These are phyloP conservation scores for Penicillium odoratum DNA, from an alignment of 495 filamentous ascomycete genomes.

Conservation along the genomic window DNA sequence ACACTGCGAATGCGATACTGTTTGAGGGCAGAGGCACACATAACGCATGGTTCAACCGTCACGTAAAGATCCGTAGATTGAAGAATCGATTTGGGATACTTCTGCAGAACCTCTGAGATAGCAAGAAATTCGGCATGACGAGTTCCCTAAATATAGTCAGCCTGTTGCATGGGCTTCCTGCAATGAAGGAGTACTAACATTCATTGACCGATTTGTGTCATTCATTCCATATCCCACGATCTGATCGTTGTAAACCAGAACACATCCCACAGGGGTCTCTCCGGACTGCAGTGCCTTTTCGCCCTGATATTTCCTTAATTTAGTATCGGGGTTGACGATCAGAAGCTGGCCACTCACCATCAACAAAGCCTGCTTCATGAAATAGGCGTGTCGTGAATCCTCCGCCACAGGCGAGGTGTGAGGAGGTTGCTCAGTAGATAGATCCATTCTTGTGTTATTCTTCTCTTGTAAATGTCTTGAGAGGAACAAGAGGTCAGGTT, in stretches of 20 bases:
- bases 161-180: neutral
- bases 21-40: constrained; percentile 92
- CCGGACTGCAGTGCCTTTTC: constrained; percentile 74
- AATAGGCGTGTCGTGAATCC: constrained; percentile 49
- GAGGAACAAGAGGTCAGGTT: neutral
- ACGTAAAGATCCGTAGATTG: constrained; percentile 82
- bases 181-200: constrained; percentile 43
- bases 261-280: constrained; percentile 96
- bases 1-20: constrained; percentile 81
- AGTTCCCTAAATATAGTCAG: constrained; percentile 63
- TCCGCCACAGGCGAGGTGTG: constrained; percentile 11
- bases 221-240: constrained; percentile 91
- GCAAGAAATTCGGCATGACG: constrained; percentile 93
- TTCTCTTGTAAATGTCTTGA: neutral
- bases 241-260: constrained; percentile 72
- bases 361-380: constrained; percentile 68
- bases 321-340: neutral
- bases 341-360: constrained; percentile 51
- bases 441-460: neutral
- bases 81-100: constrained; percentile 60
- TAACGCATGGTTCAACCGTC: constrained; percentile 95
- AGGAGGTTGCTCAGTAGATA: neutral
- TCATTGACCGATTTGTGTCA: constrained; percentile 85
- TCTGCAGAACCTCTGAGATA: constrained; percentile 60
- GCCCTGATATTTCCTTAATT: constrained; percentile 51